phyloP scores from a whole-genome alignment of 2,329 filamentous ascomycete genomes.

The Cytospora mali region DNA sequence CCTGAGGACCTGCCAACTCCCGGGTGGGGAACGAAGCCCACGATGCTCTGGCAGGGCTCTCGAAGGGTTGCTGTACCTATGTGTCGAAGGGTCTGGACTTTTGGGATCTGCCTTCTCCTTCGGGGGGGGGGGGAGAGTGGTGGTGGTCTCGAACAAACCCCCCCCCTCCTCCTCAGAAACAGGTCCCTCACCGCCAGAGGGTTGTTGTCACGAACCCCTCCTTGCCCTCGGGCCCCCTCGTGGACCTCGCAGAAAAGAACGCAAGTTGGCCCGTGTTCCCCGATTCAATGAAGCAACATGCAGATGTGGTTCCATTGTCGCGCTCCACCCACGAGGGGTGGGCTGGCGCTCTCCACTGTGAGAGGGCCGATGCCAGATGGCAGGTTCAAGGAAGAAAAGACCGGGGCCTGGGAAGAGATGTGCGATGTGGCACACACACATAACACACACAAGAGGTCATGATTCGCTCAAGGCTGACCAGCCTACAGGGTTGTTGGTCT shows the following conservation, averaged over 20 bases:
- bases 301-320: constrained; percentile 8
- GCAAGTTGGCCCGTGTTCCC: constrained; percentile 15
- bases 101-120: not conserved
- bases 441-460: too few relatives aligned
- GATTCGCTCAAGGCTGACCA: not conserved
- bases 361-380: constrained; percentile 12
- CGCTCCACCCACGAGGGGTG: constrained; percentile 17
- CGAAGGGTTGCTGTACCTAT: too few relatives aligned
- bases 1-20: constrained; percentile 14
- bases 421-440: constrained; percentile 3
- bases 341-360: constrained; percentile 8
- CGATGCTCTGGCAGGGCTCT: constrained; percentile 3
- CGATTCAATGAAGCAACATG: constrained; percentile 17
- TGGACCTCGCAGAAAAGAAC: constrained; percentile 11
- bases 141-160: too few relatives aligned
- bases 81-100: constrained; percentile 22
- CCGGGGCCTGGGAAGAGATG: not conserved
- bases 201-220: not conserved
- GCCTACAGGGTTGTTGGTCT: constrained; percentile 1
- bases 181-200: constrained; percentile 26
- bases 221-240: not conserved
- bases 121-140: too few relatives aligned
- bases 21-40: constrained; percentile 3
- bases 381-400: not conserved
- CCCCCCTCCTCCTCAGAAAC: too few relatives aligned